phyloP scores from a whole-genome alignment of 768 basidiomycete genomes.

The Exidia glandulosa region DNA sequence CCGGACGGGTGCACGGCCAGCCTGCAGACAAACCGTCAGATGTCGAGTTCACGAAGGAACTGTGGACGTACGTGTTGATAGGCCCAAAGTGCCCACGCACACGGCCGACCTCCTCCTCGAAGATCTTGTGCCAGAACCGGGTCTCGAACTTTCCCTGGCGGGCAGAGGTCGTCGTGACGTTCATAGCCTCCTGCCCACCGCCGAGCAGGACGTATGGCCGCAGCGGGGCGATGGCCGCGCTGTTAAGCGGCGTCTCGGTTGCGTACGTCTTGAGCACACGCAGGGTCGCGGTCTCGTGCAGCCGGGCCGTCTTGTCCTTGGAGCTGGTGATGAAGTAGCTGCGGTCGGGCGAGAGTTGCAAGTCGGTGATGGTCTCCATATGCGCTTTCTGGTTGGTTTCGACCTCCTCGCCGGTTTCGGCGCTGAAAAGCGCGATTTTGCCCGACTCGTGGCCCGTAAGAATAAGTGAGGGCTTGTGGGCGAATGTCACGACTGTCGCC shows the following conservation, averaged over 20 bases:
- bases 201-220: constrained; percentile 89
- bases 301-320: constrained; percentile 93
- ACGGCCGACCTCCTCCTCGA: constrained; percentile 93
- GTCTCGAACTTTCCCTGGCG: constrained; percentile 98
- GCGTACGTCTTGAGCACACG: constrained; percentile 86
- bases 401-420: constrained; percentile 76
- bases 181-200: constrained; percentile 97
- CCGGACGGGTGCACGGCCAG: constrained; percentile 89
- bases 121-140: constrained; percentile 93
- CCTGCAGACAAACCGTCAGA: constrained; percentile 30
- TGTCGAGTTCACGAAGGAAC: not conserved
- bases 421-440: constrained; percentile 86
- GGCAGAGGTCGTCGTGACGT: constrained; percentile 85
- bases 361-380: constrained; percentile 75
- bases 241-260: constrained; percentile 93
- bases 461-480: constrained; percentile 62
- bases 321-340: constrained; percentile 94
- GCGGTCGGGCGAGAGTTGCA: constrained; percentile 82
- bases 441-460: constrained; percentile 96
- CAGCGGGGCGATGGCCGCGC: constrained; percentile 73
- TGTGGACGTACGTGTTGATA: constrained; percentile 74
- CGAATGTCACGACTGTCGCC: constrained; percentile 93
- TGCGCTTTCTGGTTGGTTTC: constrained; percentile 81
- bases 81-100: constrained; percentile 98
- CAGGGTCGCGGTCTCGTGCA: constrained; percentile 84